phyloP scores from a whole-genome alignment of 2,329 filamentous ascomycete species.

The Talaromyces sp. region DNA sequence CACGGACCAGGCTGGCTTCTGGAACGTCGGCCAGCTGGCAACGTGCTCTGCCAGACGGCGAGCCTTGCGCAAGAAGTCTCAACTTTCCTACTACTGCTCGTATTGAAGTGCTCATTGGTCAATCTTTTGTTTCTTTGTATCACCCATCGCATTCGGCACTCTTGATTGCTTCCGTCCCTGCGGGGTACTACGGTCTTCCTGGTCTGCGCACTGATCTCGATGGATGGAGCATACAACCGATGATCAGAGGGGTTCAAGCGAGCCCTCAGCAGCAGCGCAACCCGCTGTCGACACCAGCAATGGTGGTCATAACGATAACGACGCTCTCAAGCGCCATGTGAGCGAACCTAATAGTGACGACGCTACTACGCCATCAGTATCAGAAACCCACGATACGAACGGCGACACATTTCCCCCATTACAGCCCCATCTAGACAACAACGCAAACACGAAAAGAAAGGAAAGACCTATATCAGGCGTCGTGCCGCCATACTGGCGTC shows the following conservation, averaged over 20 bases:
- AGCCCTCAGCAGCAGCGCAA: conserved; percentile 5
- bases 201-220: conserved; percentile 2
- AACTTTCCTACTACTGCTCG: too few species aligned
- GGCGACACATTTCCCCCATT: neutral
- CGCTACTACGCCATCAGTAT: neutral
- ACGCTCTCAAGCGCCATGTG: neutral
- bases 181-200: neutral
- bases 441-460: neutral
- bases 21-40: neutral
- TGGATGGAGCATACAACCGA: conserved; percentile 19
- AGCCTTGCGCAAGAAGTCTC: neutral
- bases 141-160: neutral
- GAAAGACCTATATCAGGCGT: conserved; percentile 31
- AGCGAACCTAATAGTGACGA: neutral
- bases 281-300: neutral
- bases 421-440: neutral
- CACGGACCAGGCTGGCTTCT: neutral
- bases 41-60: neutral
- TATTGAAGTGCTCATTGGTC: neutral
- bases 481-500: conserved; percentile 47
- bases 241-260: conserved; percentile 16
- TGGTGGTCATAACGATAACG: neutral
- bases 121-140: neutral
- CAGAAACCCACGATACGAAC: neutral
- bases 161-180: neutral